These are phyloP conservation scores for Trichocomaceae sp. DNA, from an alignment of 2,329 filamentous ascomycete genomes.

Conservation along the genomic window DNA sequence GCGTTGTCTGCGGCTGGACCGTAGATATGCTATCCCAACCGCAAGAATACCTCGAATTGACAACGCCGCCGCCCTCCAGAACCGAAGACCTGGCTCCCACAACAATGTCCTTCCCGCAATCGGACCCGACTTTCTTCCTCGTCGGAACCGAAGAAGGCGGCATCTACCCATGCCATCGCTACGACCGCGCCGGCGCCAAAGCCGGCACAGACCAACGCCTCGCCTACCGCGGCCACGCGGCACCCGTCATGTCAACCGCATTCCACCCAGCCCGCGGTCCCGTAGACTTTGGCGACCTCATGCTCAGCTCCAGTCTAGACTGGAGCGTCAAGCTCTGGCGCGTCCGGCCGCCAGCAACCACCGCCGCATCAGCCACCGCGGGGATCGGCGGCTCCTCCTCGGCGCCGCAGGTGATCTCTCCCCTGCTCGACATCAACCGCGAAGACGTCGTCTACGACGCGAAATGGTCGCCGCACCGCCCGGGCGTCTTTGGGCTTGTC, in stretches of 20 bases:
- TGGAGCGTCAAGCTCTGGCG: slow-evolving; percentile 99
- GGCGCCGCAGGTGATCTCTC: slow-evolving; percentile 51
- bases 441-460: slow-evolving; percentile 97
- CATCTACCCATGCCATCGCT: slow-evolving; percentile 93
- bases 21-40: slow-evolving; percentile 97
- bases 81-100: slow-evolving; percentile 93
- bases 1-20: slow-evolving; percentile 93
- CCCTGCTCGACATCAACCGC: slow-evolving; percentile 81
- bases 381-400: slow-evolving; percentile 28
- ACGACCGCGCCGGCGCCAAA: slow-evolving; percentile 94
- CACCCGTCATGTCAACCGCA: slow-evolving; percentile 90
- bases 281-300: slow-evolving; percentile 87
- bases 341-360: slow-evolving; percentile 53
- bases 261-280: slow-evolving; percentile 91
- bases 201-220: slow-evolving; percentile 87
- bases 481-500: slow-evolving; percentile 88
- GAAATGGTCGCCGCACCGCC: slow-evolving; percentile 88
- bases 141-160: slow-evolving; percentile 94
- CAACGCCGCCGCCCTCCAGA: slow-evolving; percentile 76
- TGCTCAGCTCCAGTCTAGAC: slow-evolving; percentile 86
- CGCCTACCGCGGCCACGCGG: slow-evolving; percentile 82
- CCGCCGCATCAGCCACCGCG: slow-evolving; percentile 30
- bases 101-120: slow-evolving; percentile 87
- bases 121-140: slow-evolving; percentile 95
- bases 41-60: slow-evolving; percentile 85